A percentile compares a stretch with the other conserved stretches of the same genome.
These are phyloP conservation scores for Camellia sinensis DNA, from an alignment of 148 eudicot species.

Conservation along the genomic window DNA sequence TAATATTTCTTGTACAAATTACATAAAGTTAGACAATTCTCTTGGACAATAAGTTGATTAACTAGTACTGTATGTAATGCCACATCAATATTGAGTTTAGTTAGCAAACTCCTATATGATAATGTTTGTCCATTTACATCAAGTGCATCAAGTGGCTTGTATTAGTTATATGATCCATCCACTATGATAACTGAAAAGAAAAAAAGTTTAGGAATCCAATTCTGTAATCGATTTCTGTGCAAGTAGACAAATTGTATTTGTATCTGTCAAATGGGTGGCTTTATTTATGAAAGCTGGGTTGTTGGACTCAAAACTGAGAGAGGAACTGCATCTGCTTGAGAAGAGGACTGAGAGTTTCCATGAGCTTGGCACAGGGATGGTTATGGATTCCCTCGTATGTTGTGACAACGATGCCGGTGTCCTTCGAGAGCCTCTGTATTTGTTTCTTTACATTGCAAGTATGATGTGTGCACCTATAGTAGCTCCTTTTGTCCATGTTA, in stretches of 20 bases:
- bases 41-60: background rate
- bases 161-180: too few species aligned
- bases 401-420: constrained; percentile 53
- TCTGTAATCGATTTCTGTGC: too few species aligned
- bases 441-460: constrained; percentile 87
- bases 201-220: too few species aligned
- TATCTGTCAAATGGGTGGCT: too few species aligned
- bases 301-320: constrained; percentile 30
- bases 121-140: too few species aligned
- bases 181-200: too few species aligned
- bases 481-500: constrained; percentile 40
- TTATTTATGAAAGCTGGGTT: background rate
- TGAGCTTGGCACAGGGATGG: constrained; percentile 66
- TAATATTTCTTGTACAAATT: too few species aligned
- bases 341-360: constrained; percentile 71
- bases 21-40: background rate
- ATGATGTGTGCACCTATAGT: constrained; percentile 68
- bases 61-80: background rate
- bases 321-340: constrained; percentile 62
- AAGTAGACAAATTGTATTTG: too few species aligned
- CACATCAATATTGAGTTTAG: background rate
- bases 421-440: constrained; percentile 60
- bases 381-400: constrained; percentile 77
- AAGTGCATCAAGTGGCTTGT: too few species aligned
- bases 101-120: background rate